Percentiles rank a stretch among this genome's conserved stretches.
Evolutionary conservation across 371 early-diverging fungal species (phyloP).

Genomic region (Syncephalastrum monosporum): DNA sequence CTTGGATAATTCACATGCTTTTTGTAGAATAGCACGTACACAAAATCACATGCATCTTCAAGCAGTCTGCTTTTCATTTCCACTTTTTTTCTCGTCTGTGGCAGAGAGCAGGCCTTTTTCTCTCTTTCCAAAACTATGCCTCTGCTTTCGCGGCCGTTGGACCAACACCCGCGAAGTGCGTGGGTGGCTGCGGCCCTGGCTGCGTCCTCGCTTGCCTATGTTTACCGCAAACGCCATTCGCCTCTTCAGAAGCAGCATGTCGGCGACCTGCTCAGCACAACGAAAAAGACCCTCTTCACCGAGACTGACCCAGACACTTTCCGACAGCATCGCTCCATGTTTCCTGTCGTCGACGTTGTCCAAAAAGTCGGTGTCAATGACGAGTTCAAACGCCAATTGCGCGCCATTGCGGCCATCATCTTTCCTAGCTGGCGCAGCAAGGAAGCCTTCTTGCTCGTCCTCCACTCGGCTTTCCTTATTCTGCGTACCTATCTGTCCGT

Average conservation of each 20-base stretch:
- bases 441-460: slow-evolving; percentile 73
- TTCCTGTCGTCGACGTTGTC: slow-evolving; percentile 28
- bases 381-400: slow-evolving; percentile 68
- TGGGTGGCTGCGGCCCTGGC: slow-evolving; percentile 11
- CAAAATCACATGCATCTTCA: no score
- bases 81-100: neutral
- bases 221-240: slow-evolving; percentile 5
- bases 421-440: slow-evolving; percentile 74
- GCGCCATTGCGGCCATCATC: slow-evolving; percentile 67
- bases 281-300: slow-evolving; percentile 9
- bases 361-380: slow-evolving; percentile 65
- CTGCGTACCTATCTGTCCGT: slow-evolving; percentile 91
- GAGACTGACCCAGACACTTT: slow-evolving; percentile 17
- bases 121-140: slow-evolving; percentile 6
- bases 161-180: neutral
- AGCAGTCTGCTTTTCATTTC: slow-evolving; percentile 2
- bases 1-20: no score
- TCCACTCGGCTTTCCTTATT: slow-evolving; percentile 87
- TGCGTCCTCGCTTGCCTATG: slow-evolving; percentile 11
- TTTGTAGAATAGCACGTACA: no score
- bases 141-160: slow-evolving; percentile 13
- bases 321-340: slow-evolving; percentile 23
- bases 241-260: neutral
- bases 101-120: neutral
- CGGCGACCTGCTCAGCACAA: slow-evolving; percentile 2